Base-by-base conservation (phyloP, 306 rosid species). In the Nissolia schottii region DNA sequence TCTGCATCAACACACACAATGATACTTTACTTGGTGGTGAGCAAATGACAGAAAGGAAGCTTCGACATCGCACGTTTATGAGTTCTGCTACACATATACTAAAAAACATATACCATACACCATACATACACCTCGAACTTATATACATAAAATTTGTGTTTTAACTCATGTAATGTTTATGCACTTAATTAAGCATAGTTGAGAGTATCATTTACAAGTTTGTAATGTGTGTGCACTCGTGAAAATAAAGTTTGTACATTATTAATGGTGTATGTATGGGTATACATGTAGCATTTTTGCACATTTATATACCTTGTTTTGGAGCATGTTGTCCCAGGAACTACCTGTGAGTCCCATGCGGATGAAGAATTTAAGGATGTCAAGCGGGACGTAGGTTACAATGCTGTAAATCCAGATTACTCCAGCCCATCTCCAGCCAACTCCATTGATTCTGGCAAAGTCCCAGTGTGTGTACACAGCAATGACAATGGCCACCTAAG, bases 391-490 rank as follows among this genome's bases (percentile, higher is more conserved):
- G 60, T 91, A 91, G 10, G 96, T 91, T 22, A 91, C 3, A 41
- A 91, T 2, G 43, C 91, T 91, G 80, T 46, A 91, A 61, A 87
- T 0, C 97, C 97, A 91, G 54, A 91, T 91, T 15, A 22, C 88
- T 58, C 93, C 97, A 16, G 96, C 93, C 97, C 97, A 91, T 49
- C 69, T 61, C 97, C 97, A 91, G 0, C 96, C 97, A 57, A 91
- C 15, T 67, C 97, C 97, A 0, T 76, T 7, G 77, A 89, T 85
- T 77, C 79, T 80, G 8, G 96, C 96, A 12, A 91, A 91, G 28
- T 74, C 85, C 97, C 97, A 89, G 10, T 70, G 62, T 41, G 88
- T 72, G 35, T 89, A 91, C 64, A 89, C 93, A 53, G 97, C 96
- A 68, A 91, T 82, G 35, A 55, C 0, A 51, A 91, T 87, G 49